These are phyloP conservation scores for Gillenia trifoliata DNA, from an alignment of 306 rosid species.

Conservation along the genomic window DNA sequence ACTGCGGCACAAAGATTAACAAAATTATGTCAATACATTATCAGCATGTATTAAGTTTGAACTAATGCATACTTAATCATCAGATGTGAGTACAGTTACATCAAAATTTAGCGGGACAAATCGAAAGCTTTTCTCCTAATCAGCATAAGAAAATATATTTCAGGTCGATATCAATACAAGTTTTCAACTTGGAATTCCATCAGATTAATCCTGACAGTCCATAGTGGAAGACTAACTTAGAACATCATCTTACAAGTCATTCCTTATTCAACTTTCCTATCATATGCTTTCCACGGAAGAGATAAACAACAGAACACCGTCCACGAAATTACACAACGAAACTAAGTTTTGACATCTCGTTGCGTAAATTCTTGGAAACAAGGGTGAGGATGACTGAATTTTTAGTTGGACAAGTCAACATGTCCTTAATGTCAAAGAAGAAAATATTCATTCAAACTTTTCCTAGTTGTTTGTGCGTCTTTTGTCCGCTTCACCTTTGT, in stretches of 20 bases:
- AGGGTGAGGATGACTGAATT: background rate
- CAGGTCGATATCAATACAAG: background rate
- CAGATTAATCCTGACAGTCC: background rate
- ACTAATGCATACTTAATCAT: background rate
- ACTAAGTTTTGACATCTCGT: background rate
- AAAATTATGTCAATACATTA: constrained; percentile 11
- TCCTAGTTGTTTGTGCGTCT: too few species aligned
- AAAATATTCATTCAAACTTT: background rate
- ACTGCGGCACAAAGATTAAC: constrained; percentile 30
- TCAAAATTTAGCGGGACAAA: background rate
- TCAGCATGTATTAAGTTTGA: background rate
- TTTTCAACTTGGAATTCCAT: constrained; percentile 2
- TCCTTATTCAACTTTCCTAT: constrained; percentile 4
- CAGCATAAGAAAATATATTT: background rate
- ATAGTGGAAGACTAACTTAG: constrained; percentile 11
- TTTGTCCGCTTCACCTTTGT: too few species aligned
- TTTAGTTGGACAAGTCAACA: constrained; percentile 12
- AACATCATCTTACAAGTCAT: constrained; percentile 7
- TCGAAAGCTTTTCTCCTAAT: background rate
- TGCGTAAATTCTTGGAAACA: constrained; percentile 15
- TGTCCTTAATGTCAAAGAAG: constrained; percentile 4
- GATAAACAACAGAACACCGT: constrained; percentile 1
- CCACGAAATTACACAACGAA: background rate
- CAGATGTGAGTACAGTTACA: background rate
- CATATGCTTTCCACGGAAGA: background rate